Evolutionary conservation across 2,329 filamentous ascomycete species (phyloP).

Genomic region (Metarhizium humberi): DNA sequence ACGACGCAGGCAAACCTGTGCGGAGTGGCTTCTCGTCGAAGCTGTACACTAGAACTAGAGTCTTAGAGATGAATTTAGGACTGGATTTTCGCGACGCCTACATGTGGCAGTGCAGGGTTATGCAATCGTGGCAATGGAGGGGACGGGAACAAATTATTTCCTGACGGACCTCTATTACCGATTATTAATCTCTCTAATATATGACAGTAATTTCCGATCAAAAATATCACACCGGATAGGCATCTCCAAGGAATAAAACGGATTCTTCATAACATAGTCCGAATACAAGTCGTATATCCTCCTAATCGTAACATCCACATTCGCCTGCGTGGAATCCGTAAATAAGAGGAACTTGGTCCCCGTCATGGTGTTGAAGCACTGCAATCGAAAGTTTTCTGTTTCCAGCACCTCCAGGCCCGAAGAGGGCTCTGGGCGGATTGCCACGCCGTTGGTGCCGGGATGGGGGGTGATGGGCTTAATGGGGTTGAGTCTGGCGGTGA

Average conservation of each 20-base stretch:
- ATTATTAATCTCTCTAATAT: conserved; percentile 65
- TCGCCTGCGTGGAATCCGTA: conserved; percentile 79
- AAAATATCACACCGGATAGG: conserved; percentile 92
- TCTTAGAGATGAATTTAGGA: background rate
- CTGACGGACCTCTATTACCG: conserved; percentile 23
- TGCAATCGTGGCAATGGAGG: background rate
- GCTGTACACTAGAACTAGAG: conserved; percentile 16
- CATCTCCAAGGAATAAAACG: conserved; percentile 98
- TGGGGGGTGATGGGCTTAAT: conserved; percentile 29
- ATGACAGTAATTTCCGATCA: conserved; percentile 74
- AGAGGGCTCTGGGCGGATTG: conserved; percentile 49
- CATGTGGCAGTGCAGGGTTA: background rate
- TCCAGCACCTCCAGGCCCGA: conserved; percentile 89
- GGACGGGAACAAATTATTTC: background rate
- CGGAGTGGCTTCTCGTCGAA: conserved; percentile 4
- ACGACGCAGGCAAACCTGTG: background rate
- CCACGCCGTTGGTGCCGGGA: conserved; percentile 26
- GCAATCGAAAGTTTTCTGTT: conserved; percentile 86
- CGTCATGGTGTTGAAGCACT: conserved; percentile 91
- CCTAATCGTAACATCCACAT: conserved; percentile 74
- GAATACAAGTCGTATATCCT: conserved; percentile 91
- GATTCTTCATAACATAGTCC: conserved; percentile 99
- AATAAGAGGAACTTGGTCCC: conserved; percentile 95
- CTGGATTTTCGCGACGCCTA: background rate
- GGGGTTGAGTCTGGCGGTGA: conserved; percentile 55